phyloP scores from a whole-genome alignment of 352 stramenopile species.

The Phytophthora sojae region DNA sequence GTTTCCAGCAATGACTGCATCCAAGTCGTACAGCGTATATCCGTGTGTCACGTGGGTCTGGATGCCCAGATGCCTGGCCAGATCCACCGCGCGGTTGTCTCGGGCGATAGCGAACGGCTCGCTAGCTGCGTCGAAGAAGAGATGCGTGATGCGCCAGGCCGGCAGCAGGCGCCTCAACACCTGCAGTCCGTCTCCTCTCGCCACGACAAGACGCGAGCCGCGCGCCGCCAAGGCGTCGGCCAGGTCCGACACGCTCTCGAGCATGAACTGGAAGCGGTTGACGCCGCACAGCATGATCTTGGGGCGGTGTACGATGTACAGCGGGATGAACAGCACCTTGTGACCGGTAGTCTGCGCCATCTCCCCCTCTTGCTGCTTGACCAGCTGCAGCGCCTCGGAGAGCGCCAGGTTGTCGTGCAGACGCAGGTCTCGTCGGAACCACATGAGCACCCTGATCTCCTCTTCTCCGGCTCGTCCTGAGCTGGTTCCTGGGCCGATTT shows the following conservation, averaged over 20 bases:
- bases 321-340: constrained; percentile 69
- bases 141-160: constrained; percentile 89
- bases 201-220: constrained; percentile 74
- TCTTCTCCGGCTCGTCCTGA: neutral
- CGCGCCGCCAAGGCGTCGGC: constrained; percentile 69
- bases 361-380: constrained; percentile 26
- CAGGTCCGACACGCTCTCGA: constrained; percentile 92
- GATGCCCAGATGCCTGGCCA: constrained; percentile 64
- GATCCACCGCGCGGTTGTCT: constrained; percentile 69
- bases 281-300: constrained; percentile 87
- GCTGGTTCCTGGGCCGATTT: constrained; percentile 7
- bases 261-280: constrained; percentile 93
- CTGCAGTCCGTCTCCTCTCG: constrained; percentile 75
- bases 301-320: constrained; percentile 91
- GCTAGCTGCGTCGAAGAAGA: constrained; percentile 93
- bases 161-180: constrained; percentile 85
- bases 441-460: constrained; percentile 72
- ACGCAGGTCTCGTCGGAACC: constrained; percentile 96
- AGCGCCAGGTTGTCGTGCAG: constrained; percentile 97
- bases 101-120: constrained; percentile 91
- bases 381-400: constrained; percentile 66
- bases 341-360: constrained; percentile 1
- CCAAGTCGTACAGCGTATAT: constrained; percentile 78
- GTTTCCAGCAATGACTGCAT: constrained; percentile 67
- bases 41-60: constrained; percentile 76